These are phyloP conservation scores for Drechmeria coniospora DNA, from an alignment of 2,329 filamentous ascomycete genomes.

Conservation along the genomic window DNA sequence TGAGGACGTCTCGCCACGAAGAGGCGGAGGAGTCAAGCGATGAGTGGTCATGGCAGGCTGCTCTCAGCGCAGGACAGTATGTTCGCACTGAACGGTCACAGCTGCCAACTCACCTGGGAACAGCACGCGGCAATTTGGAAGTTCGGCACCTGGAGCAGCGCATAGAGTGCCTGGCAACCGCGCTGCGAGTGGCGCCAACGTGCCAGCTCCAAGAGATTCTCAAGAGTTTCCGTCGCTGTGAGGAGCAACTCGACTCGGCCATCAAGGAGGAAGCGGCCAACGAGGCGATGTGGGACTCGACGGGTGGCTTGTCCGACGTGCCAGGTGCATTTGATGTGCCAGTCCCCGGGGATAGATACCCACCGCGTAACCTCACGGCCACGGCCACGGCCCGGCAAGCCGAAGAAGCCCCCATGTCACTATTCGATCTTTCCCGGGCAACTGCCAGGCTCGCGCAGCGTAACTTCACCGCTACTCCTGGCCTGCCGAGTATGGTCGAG, in stretches of 20 bases:
- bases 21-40: constrained; percentile 23
- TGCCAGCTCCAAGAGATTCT: constrained; percentile 59
- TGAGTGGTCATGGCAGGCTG: constrained; percentile 64
- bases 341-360: constrained; percentile 13
- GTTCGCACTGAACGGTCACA: constrained; percentile 37
- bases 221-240: constrained; percentile 58
- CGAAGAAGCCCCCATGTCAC: constrained; percentile 47
- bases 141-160: constrained; percentile 66
- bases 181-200: constrained; percentile 57
- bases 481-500: constrained; percentile 22
- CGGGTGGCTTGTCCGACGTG: constrained; percentile 41
- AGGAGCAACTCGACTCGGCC: constrained; percentile 57
- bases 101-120: constrained; percentile 43
- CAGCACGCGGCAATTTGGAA: constrained; percentile 40
- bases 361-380: constrained; percentile 17
- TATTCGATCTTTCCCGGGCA: constrained; percentile 48
- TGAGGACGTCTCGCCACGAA: constrained; percentile 23
- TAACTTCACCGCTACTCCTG: constrained; percentile 41
- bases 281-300: constrained; percentile 56
- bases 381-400: constrained; percentile 19
- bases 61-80: constrained; percentile 64
- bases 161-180: constrained; percentile 63
- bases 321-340: constrained; percentile 41
- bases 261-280: constrained; percentile 50
- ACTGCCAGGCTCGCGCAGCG: constrained; percentile 42